phyloP scores from a whole-genome alignment of 164 flowering plant genomes.

The Amborella trichopoda region DNA sequence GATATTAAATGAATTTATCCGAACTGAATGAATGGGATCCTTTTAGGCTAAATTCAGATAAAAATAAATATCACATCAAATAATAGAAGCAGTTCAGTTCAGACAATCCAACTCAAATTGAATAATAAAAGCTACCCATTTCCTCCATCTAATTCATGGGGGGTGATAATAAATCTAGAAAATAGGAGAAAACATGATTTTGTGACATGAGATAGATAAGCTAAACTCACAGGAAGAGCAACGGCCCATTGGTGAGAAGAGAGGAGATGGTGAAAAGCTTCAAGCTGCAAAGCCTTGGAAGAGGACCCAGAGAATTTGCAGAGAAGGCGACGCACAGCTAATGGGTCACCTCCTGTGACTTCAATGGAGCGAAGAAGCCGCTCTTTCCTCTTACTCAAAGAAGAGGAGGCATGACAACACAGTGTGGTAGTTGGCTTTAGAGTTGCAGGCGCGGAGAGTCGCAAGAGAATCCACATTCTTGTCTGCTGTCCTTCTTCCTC shows the following conservation, averaged over 20 bases:
- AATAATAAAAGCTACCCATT: not conserved
- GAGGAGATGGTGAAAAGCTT: slow-evolving; percentile 56
- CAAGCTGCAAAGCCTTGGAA: slow-evolving; percentile 42
- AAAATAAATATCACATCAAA: not conserved
- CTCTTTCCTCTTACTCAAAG: slow-evolving; percentile 31
- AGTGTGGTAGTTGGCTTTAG: too few species aligned
- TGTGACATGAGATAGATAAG: not conserved
- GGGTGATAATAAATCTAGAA: not conserved
- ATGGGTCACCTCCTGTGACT: slow-evolving; percentile 20
- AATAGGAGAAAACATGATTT: too few species aligned
- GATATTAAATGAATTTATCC: too few species aligned
- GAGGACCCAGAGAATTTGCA: slow-evolving; percentile 56
- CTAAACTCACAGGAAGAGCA: slow-evolving; percentile 55
- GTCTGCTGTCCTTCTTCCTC: too few species aligned
- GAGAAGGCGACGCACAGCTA: slow-evolving; percentile 29
- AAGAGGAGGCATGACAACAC: too few species aligned
- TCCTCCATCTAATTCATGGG: too few species aligned
- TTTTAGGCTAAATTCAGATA: too few species aligned
- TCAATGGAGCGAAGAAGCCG: slow-evolving; percentile 41
- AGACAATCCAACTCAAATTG: too few species aligned
- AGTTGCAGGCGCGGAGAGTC: too few species aligned
- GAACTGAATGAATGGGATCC: too few species aligned
- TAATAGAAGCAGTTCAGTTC: not conserved
- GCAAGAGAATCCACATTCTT: too few species aligned
- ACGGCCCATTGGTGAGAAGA: slow-evolving; percentile 30